A percentile compares a stretch with the other conserved stretches of the same genome.
Conservation (phyloP, 495 filamentous ascomycete species). For the Penicillium soppii region DNA sequence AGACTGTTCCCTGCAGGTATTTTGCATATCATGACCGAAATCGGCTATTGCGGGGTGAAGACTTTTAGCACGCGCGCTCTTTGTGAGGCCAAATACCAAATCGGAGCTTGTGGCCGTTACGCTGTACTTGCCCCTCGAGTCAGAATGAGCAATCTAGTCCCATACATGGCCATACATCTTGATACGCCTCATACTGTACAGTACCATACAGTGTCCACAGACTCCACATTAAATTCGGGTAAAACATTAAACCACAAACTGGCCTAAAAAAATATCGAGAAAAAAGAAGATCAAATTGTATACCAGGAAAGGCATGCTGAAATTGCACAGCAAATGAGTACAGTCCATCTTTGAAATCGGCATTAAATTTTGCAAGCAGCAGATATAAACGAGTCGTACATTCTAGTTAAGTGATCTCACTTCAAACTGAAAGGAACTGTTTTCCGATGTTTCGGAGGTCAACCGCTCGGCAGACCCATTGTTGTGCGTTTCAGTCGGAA, state of each 20-base stretch:
- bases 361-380: no score
- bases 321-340: no score
- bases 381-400: no score
- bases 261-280: background rate
- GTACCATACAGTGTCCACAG: background rate
- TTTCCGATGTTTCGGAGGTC: background rate
- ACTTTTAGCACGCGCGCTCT: background rate
- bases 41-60: slow-evolving; percentile 5
- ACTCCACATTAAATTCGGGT: background rate
- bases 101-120: background rate
- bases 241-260: background rate
- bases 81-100: background rate
- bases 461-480: background rate
- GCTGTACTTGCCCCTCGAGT: background rate
- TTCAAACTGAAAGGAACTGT: background rate
- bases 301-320: no score
- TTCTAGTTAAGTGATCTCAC: no score
- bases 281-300: background rate
- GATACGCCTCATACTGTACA: background rate
- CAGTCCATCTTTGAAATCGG: no score
- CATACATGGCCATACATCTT: background rate
- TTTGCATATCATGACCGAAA: slow-evolving; percentile 9
- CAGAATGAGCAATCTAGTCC: background rate
- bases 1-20: slow-evolving; percentile 1
- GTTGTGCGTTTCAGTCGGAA: slow-evolving; percentile 1